Conservation (phyloP, 2,329 filamentous ascomycete species). For the Truncatella angustata region DNA sequence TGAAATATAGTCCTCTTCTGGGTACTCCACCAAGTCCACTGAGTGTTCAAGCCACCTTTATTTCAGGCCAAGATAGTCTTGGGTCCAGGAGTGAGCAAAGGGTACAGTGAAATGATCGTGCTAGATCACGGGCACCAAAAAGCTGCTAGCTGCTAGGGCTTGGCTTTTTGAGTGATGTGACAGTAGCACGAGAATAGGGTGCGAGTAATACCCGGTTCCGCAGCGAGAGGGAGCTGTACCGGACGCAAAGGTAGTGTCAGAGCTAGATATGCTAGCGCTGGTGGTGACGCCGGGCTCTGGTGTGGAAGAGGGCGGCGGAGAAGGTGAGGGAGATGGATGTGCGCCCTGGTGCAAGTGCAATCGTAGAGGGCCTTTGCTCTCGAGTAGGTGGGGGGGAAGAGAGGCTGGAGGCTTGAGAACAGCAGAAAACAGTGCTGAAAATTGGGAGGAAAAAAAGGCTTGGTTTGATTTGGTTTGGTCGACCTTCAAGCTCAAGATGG, state of each 20-base stretch:
- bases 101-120: slow-evolving; percentile 1
- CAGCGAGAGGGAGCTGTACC: background rate
- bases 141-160: background rate
- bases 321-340: too few species aligned
- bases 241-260: slow-evolving; percentile 1
- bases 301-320: background rate
- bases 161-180: background rate
- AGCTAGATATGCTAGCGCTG: slow-evolving; percentile 5
- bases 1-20: slow-evolving; percentile 26
- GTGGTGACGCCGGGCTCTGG: background rate
- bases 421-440: background rate
- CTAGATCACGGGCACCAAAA: slow-evolving; percentile 9
- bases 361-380: too few species aligned
- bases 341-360: too few species aligned
- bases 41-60: slow-evolving; percentile 4
- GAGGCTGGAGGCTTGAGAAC: background rate
- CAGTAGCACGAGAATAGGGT: too few species aligned
- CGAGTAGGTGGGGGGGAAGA: background rate
- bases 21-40: slow-evolving; percentile 24
- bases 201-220: slow-evolving; percentile 6
- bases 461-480: too few species aligned
- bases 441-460: background rate
- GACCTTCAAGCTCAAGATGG: too few species aligned
- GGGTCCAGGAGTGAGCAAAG: background rate
- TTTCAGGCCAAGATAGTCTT: slow-evolving; percentile 7